Evolutionary conservation across 306 rosid species (phyloP).

Genomic region (Cyamopsis tetragonoloba): DNA sequence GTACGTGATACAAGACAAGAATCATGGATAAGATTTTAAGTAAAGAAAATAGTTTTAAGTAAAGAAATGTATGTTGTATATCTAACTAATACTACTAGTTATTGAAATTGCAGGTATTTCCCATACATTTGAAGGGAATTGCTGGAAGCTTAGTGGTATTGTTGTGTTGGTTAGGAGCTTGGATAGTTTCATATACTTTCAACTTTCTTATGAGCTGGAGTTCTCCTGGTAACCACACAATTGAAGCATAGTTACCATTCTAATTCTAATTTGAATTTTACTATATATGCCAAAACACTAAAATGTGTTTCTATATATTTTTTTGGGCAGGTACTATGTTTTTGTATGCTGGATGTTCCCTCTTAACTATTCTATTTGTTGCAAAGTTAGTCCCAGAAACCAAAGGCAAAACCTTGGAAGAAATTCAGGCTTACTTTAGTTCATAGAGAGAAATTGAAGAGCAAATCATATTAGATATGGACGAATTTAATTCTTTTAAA

Average conservation of each 20-base stretch:
- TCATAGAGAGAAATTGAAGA: constrained; percentile 24
- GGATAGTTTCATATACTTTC: constrained; percentile 76
- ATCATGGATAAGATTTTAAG: too few species aligned
- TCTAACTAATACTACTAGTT: not conserved
- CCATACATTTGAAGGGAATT: constrained; percentile 71
- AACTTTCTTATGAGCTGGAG: constrained; percentile 81
- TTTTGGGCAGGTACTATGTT: constrained; percentile 61
- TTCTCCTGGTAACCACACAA: constrained; percentile 46
- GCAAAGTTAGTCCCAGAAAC: constrained; percentile 82
- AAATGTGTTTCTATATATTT: not conserved
- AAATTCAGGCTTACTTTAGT: constrained; percentile 66
- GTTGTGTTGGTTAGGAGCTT: constrained; percentile 78
- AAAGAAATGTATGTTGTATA: not conserved
- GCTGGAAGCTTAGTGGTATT: constrained; percentile 82
- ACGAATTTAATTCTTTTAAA: too few species aligned
- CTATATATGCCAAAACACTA: not conserved
- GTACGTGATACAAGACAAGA: too few species aligned
- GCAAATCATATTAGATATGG: too few species aligned
- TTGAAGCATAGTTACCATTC: not conserved
- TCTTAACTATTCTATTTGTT: constrained; percentile 65
- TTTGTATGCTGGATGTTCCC: constrained; percentile 61
- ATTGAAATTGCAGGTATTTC: constrained; percentile 68
- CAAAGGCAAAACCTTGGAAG: constrained; percentile 90
- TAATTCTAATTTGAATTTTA: not conserved
- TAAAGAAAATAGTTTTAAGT: not conserved